phyloP scores from a whole-genome alignment of 2,329 filamentous ascomycete species.

The Cladophialophora chaetospira region DNA sequence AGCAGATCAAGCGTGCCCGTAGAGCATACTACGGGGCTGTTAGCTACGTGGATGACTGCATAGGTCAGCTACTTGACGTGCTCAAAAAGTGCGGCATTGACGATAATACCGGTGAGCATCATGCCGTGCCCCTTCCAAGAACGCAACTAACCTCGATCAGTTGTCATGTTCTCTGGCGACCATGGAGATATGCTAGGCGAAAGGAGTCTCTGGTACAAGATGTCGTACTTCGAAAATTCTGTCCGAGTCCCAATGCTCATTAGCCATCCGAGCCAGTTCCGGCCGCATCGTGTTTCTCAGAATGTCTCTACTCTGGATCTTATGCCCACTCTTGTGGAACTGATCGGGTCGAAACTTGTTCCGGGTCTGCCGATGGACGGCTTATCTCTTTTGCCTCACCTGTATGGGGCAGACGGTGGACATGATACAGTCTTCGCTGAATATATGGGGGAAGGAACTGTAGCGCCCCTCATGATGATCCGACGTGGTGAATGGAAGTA shows the following conservation, averaged over 20 bases:
- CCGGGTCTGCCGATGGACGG: constrained; percentile 82
- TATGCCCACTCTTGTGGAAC: constrained; percentile 81
- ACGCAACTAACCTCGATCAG: constrained; percentile 9
- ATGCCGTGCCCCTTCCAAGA: not conserved
- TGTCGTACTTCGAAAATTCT: constrained; percentile 93
- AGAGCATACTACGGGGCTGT: constrained; percentile 91
- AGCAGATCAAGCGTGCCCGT: constrained; percentile 81
- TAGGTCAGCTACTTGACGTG: constrained; percentile 77
- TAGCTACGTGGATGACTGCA: constrained; percentile 90
- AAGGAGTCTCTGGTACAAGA: constrained; percentile 91
- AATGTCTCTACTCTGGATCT: constrained; percentile 92
- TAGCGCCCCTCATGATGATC: constrained; percentile 92
- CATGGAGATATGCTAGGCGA: constrained; percentile 97
- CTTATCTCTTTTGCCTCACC: constrained; percentile 75
- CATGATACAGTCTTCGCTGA: constrained; percentile 87
- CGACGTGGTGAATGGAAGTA: constrained; percentile 88
- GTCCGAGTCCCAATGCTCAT: constrained; percentile 86
- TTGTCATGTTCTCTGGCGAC: constrained; percentile 84
- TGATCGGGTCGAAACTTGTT: constrained; percentile 71
- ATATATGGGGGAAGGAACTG: constrained; percentile 90
- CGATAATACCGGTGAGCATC: constrained; percentile 64
- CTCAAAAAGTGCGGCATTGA: constrained; percentile 77
- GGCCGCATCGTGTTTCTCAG: constrained; percentile 72
- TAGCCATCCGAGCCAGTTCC: constrained; percentile 74
- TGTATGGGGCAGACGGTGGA: constrained; percentile 60